Evolutionary conservation across 768 basidiomycete genomes (phyloP).

Genomic region (Tricholoma sp.): DNA sequence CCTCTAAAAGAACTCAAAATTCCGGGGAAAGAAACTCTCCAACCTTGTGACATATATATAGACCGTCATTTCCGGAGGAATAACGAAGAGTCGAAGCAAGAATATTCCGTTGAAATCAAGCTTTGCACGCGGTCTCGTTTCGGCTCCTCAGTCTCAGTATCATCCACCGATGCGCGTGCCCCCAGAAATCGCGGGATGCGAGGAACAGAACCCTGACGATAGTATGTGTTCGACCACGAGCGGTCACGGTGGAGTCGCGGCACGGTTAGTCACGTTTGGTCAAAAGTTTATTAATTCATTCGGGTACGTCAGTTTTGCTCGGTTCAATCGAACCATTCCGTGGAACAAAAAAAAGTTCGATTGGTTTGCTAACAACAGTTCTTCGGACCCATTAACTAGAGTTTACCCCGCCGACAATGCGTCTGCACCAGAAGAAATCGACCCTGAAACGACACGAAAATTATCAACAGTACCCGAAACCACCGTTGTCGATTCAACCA

Average conservation of each 20-base stretch:
- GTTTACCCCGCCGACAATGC: constrained; percentile 2
- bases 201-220: constrained; percentile 14
- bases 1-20: not conserved
- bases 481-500: constrained; percentile 4
- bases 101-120: constrained; percentile 6
- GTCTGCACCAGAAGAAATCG: constrained; percentile 4
- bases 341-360: constrained; percentile 6
- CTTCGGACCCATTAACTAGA: constrained; percentile 13
- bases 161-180: constrained; percentile 2
- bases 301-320: constrained; percentile 34
- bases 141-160: constrained; percentile 10
- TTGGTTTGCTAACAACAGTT: constrained; percentile 1
- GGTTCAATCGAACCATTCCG: constrained; percentile 2
- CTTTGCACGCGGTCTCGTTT: constrained; percentile 4
- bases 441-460: constrained; percentile 1
- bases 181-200: constrained; percentile 5
- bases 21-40: not conserved
- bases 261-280: constrained; percentile 44
- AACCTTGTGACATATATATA: not conserved
- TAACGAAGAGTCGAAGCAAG: constrained; percentile 20
- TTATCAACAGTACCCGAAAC: constrained; percentile 5
- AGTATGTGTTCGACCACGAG: constrained; percentile 25
- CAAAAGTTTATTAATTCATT: constrained; percentile 39
- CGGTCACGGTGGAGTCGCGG: constrained; percentile 40
- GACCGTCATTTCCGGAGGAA: constrained; percentile 24